Evolutionary conservation across 2,329 filamentous ascomycete species (phyloP).

Genomic region (Phaeosphaeria sp.): DNA sequence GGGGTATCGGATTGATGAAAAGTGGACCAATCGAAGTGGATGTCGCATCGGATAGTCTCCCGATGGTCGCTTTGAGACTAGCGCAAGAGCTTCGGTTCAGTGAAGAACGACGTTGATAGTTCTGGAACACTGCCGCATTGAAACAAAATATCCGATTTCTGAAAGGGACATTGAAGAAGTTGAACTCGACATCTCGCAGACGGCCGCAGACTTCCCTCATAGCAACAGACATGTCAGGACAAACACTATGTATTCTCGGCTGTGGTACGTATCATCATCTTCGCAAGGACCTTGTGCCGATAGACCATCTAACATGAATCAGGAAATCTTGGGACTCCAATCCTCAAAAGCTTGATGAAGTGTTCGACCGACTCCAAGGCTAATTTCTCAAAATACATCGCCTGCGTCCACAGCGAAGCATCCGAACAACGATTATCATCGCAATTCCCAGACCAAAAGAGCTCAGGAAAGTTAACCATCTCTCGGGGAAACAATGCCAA

Average conservation of each 20-base stretch:
- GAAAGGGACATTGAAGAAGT: background rate
- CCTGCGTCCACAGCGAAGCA: conserved; percentile 51
- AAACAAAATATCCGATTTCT: background rate
- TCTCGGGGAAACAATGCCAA: conserved; percentile 45
- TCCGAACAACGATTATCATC: conserved; percentile 46
- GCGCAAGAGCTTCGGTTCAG: background rate
- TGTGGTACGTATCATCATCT: conserved; percentile 27
- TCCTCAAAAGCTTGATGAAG: conserved; percentile 44
- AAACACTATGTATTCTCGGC: conserved; percentile 35
- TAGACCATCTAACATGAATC: conserved; percentile 4
- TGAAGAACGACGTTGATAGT: background rate
- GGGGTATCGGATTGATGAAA: background rate
- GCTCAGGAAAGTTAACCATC: conserved; percentile 39
- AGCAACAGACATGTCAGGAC: conserved; percentile 14
- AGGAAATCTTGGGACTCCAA: conserved; percentile 52
- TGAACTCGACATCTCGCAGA: background rate
- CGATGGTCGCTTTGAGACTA: conserved; percentile 1
- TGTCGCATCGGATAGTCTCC: conserved; percentile 3
- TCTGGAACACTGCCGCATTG: background rate
- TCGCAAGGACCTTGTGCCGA: no score
- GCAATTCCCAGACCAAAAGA: conserved; percentile 39
- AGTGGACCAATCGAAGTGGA: background rate
- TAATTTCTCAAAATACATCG: conserved; percentile 47
- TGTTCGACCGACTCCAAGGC: conserved; percentile 12
- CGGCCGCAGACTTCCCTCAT: background rate